Evolutionary conservation across 2,329 filamentous ascomycete genomes (phyloP), one percentile per base, ranked within the genome.

Genomic region (Pestalotiopsis fici): DNA sequence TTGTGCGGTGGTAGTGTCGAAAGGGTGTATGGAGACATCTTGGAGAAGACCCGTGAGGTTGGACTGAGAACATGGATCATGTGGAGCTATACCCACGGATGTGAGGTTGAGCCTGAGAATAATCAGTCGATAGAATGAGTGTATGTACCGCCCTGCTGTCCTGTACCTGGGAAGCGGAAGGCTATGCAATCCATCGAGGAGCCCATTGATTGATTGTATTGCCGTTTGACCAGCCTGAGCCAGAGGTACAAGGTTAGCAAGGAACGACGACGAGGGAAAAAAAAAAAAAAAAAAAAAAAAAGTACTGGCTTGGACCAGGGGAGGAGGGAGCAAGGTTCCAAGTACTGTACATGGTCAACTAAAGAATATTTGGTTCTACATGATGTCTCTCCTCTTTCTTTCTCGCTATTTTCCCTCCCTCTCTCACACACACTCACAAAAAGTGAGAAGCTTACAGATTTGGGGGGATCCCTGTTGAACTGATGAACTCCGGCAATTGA

Each of bases 11-110:
- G 47, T 59, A 54, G 64, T 66, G 27, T 59, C 57, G 43, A 27
- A 31, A 56, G 54, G 54, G 63, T 65, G 63, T 37, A 65, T 50
- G 63, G 63, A 50, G 62, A 56, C 50, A 35, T 55, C 54, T 56
- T 21, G 63, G 47, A 50, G 35, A 47, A 25, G 60, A 56, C 62
- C 60, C 62, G 63, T 65, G 63, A 65, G 28, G 63, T 27, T 59
- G 63, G 63, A 65, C 50, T 59, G 27, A 28, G 12, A 43, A 55
- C 62, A 64, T 64, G 62, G 62, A 35, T 64, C 28, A 31, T 31
- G 62, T 64, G 62, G 62, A 64, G 25, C 62, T 64, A 54, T 64
- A 64, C 25, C 47, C 62, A 64, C 50, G 62, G 28, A 50, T 64
- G 31, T 60, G 57, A 60, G 28, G 18, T 28, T 59, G 54, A 54